phyloP scores from a whole-genome alignment of 2,329 filamentous ascomycete species.

The Seiridium cupressi region DNA sequence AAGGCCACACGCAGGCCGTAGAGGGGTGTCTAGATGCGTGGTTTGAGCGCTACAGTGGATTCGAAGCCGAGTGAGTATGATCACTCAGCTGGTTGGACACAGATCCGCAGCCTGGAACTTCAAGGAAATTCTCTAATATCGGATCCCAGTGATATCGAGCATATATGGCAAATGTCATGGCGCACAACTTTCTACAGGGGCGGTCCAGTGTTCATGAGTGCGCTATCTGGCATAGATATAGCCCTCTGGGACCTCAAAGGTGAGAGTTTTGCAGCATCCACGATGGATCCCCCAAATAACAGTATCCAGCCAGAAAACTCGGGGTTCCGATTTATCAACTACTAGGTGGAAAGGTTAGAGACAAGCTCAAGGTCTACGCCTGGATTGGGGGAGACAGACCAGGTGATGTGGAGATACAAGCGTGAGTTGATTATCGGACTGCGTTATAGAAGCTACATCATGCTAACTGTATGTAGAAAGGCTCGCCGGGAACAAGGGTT shows the following conservation, averaged over 20 bases:
- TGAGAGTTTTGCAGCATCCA: slow-evolving; percentile 11
- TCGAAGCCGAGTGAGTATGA: slow-evolving; percentile 64
- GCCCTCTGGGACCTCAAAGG: slow-evolving; percentile 76
- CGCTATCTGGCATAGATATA: slow-evolving; percentile 75
- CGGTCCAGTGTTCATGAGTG: slow-evolving; percentile 78
- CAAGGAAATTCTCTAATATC: too few species aligned
- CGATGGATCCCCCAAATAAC: background rate
- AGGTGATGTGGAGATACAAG: slow-evolving; percentile 61
- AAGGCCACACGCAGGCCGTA: slow-evolving; percentile 72
- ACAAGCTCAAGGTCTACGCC: slow-evolving; percentile 69
- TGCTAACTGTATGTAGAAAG: slow-evolving; percentile 35
- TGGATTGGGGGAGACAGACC: slow-evolving; percentile 79
- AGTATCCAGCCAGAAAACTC: slow-evolving; percentile 36
- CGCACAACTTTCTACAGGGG: slow-evolving; percentile 73
- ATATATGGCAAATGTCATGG: slow-evolving; percentile 76
- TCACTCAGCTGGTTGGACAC: background rate
- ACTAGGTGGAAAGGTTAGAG: slow-evolving; percentile 70
- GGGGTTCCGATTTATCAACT: slow-evolving; percentile 71
- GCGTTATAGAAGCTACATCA: too few species aligned
- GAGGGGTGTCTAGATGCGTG: slow-evolving; percentile 72
- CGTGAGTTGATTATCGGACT: slow-evolving; percentile 36
- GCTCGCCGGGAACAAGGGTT: slow-evolving; percentile 61
- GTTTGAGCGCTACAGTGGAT: slow-evolving; percentile 58
- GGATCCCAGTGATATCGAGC: slow-evolving; percentile 65
- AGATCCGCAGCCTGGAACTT: too few species aligned